Base-by-base conservation (phyloP, 345 rosid species). In the Tarenaya hassleriana region DNA sequence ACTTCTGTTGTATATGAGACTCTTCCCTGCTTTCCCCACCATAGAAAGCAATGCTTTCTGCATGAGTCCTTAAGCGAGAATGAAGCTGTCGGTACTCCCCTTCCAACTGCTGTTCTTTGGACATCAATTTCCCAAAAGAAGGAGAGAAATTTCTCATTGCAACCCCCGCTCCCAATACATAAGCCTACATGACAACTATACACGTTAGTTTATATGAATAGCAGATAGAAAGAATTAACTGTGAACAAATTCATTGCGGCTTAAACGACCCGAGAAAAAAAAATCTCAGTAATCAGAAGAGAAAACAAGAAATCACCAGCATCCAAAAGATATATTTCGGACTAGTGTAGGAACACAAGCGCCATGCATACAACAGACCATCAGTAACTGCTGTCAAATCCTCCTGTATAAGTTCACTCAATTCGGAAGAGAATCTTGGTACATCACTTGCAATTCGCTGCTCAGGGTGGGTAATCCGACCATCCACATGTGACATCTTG, bases 31-130 rank as follows among this genome's bases (percentile, higher is more conserved):
- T 68, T 80, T 88, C 99, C 61, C 99, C 99, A 34, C 94, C 95
- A 60, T 94, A 94, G 66, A 94, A 88, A 44, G 97, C 99, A 69
- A 94, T 83, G 64, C 99, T 94, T 76, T 94, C 99, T 1, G 99
- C 84, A 78, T 94, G 90, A 53, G 95, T 86, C 83, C 99, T 82
- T 62, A 94, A 64, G 63, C 99, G 88, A 24, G 99, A 85, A 73
- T 94, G 99, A 64, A 94, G 87, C 64, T 80, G 77, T 8, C 99
- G 73, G 69, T 94, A 94, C 69, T 94, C 99, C 69, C 99, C 99
- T 77, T 83, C 99, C 59, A 94, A 73, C 67, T 94, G 97, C 58
- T 94, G 99, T 69, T 94, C 99, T 66, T 56, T 46, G 49, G 99
- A 81, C 95, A 82, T 94, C 62, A 94, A 64, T 59, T 85, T 81